A percentile compares a stretch with the other conserved stretches of the same genome.
These are phyloP conservation scores for Akanthomyces dipterigenus DNA, from an alignment of 2,329 filamentous ascomycete genomes.

Conservation along the genomic window DNA sequence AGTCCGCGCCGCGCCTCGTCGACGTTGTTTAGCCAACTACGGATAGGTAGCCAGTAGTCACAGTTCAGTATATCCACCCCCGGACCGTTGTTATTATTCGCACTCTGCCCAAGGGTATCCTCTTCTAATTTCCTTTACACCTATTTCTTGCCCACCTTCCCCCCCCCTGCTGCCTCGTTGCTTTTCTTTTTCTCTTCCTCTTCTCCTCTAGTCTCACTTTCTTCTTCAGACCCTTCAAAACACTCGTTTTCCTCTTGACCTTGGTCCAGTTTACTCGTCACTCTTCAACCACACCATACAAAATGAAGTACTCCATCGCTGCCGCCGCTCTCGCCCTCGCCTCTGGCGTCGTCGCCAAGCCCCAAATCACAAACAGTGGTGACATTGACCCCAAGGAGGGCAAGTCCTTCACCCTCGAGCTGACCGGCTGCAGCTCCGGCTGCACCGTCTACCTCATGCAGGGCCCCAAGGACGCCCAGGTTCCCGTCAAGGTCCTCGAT, in stretches of 20 bases:
- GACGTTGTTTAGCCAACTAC: too few species aligned
- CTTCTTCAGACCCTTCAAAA: background rate
- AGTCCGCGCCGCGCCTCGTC: background rate
- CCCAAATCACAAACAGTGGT: background rate
- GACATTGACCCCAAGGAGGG: conserved; percentile 1
- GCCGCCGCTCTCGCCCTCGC: conserved; percentile 1
- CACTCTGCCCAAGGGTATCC: background rate
- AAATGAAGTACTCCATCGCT: conserved; percentile 8
- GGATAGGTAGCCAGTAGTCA: too few species aligned
- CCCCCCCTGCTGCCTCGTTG: background rate
- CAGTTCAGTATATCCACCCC: background rate
- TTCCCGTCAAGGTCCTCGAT: background rate
- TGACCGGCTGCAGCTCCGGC: background rate
- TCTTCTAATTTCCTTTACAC: background rate
- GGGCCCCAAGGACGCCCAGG: background rate
- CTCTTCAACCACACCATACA: background rate
- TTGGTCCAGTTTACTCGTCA: too few species aligned
- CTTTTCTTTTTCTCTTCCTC: background rate
- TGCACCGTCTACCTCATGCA: conserved; percentile 10
- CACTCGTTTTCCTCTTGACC: background rate
- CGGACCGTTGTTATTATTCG: background rate
- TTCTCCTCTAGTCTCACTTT: background rate
- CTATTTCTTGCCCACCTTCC: background rate
- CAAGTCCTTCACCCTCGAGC: conserved; percentile 4
- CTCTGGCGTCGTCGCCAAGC: conserved; percentile 9